These are phyloP conservation scores for Apiospora rasikravindrae DNA, from an alignment of 2,329 filamentous ascomycete species.

Conservation along the genomic window DNA sequence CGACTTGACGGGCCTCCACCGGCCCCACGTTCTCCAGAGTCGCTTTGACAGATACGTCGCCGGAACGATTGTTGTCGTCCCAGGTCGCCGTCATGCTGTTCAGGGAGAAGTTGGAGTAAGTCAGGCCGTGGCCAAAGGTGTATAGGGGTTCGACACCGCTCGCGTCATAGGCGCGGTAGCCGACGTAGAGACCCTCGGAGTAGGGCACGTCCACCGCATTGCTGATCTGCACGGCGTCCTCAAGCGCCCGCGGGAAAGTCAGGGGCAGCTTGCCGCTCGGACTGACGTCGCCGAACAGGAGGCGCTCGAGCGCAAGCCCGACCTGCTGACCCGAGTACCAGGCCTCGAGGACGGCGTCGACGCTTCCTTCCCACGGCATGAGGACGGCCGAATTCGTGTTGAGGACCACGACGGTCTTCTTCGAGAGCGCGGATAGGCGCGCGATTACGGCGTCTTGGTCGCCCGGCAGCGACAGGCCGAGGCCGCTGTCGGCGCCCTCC, in stretches of 20 bases:
- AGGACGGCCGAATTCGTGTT: slow-evolving; percentile 24
- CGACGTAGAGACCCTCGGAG: slow-evolving; percentile 58
- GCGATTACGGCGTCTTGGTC: slow-evolving; percentile 22
- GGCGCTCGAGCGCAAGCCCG: slow-evolving; percentile 63
- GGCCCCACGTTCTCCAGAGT: slow-evolving; percentile 58
- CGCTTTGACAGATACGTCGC: slow-evolving; percentile 53
- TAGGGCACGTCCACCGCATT: slow-evolving; percentile 25
- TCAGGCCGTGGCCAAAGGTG: slow-evolving; percentile 61
- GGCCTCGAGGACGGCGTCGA: slow-evolving; percentile 65
- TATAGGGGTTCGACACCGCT: slow-evolving; percentile 55
- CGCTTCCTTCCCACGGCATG: slow-evolving; percentile 27
- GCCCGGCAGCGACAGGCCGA: slow-evolving; percentile 24
- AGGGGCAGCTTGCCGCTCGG: slow-evolving; percentile 64
- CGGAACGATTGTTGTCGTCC: slow-evolving; percentile 50
- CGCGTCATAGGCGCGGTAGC: slow-evolving; percentile 60
- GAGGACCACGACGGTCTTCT: slow-evolving; percentile 21
- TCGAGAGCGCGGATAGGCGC: background rate
- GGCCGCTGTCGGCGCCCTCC: slow-evolving; percentile 26
- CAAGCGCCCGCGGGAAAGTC: slow-evolving; percentile 57
- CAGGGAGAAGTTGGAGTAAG: slow-evolving; percentile 50
- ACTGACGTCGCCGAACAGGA: slow-evolving; percentile 66
- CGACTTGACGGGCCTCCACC: slow-evolving; percentile 57
- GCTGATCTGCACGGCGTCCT: slow-evolving; percentile 53
- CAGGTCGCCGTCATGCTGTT: slow-evolving; percentile 42
- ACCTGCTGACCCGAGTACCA: slow-evolving; percentile 66